phyloP scores from a whole-genome alignment of 2,329 filamentous ascomycete species.

The Penicillium janthinellum region DNA sequence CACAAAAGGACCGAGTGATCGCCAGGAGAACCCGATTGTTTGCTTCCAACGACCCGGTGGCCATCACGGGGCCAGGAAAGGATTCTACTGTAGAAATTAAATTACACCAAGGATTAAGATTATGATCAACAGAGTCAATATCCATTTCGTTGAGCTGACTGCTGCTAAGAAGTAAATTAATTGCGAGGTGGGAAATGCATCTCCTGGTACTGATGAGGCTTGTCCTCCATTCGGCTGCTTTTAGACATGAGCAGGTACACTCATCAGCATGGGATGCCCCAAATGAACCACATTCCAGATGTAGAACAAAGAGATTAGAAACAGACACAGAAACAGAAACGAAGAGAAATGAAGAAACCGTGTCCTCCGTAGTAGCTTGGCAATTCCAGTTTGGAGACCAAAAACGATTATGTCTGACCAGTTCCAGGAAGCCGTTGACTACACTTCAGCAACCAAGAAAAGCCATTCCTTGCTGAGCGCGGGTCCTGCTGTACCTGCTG shows the following conservation, averaged over 20 bases:
- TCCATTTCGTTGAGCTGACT: not conserved
- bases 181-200: not conserved
- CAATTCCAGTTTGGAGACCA: not conserved
- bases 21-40: not conserved
- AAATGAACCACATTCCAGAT: not conserved
- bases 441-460: conserved; percentile 86
- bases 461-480: conserved; percentile 78
- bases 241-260: not conserved
- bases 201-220: not conserved
- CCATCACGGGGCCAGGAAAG: too few relatives aligned
- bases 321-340: not conserved
- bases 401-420: not conserved
- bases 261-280: not conserved
- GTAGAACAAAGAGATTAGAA: not conserved
- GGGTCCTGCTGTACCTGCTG: conserved; percentile 53
- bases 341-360: not conserved
- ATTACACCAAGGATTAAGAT: too few relatives aligned
- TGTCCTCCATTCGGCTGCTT: not conserved
- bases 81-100: too few relatives aligned
- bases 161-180: not conserved
- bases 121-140: too few relatives aligned
- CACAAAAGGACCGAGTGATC: not conserved
- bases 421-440: conserved; percentile 21
- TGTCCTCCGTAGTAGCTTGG: not conserved
- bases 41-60: too few relatives aligned